phyloP scores from a whole-genome alignment of 176 grass and related monocot genomes.

The Musa troglodytarum region DNA sequence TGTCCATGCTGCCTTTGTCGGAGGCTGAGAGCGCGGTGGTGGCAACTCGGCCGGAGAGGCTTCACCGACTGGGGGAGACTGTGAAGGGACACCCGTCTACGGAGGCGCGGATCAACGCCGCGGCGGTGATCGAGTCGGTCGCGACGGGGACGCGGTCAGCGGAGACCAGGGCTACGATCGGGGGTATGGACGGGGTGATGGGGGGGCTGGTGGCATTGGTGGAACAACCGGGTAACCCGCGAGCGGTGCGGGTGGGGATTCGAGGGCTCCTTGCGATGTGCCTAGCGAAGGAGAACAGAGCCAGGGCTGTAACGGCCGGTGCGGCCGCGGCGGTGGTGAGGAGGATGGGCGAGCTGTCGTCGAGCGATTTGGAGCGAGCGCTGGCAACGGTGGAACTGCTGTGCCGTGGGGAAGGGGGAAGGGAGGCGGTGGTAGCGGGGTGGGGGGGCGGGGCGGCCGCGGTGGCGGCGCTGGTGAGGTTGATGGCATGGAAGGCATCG shows the following conservation, averaged over 20 bases:
- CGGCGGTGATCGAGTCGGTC: slow-evolving; percentile 56
- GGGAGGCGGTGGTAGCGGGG: slow-evolving; percentile 53
- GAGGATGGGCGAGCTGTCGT: slow-evolving; percentile 4
- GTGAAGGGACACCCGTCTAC: slow-evolving; percentile 21
- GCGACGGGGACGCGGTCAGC: slow-evolving; percentile 46
- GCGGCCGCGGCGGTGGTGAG: slow-evolving; percentile 49
- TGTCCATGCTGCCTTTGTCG: slow-evolving; percentile 50
- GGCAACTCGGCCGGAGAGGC: slow-evolving; percentile 36
- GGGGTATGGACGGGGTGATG: slow-evolving; percentile 41
- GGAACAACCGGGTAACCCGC: slow-evolving; percentile 49
- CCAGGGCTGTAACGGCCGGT: slow-evolving; percentile 39
- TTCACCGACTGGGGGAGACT: slow-evolving; percentile 36
- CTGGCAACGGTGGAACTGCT: slow-evolving; percentile 76
- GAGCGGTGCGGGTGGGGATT: slow-evolving; percentile 71
- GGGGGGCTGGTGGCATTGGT: slow-evolving; percentile 34
- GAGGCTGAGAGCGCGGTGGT: slow-evolving; percentile 61
- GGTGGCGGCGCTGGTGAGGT: slow-evolving; percentile 20
- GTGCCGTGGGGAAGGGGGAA: slow-evolving; percentile 63
- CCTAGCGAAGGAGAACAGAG: slow-evolving; percentile 73
- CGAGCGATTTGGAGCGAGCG: slow-evolving; percentile 46
- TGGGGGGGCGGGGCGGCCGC: slow-evolving; percentile 31
- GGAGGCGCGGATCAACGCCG: slow-evolving; percentile 53
- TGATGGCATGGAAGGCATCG: slow-evolving; percentile 57
- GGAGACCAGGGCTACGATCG: slow-evolving; percentile 31
- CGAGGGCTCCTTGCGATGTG: slow-evolving; percentile 65